Percentiles rank a stretch among this genome's conserved stretches.
Evolutionary conservation across 345 rosid genomes (phyloP).

Genomic region (Turritis glabra): DNA sequence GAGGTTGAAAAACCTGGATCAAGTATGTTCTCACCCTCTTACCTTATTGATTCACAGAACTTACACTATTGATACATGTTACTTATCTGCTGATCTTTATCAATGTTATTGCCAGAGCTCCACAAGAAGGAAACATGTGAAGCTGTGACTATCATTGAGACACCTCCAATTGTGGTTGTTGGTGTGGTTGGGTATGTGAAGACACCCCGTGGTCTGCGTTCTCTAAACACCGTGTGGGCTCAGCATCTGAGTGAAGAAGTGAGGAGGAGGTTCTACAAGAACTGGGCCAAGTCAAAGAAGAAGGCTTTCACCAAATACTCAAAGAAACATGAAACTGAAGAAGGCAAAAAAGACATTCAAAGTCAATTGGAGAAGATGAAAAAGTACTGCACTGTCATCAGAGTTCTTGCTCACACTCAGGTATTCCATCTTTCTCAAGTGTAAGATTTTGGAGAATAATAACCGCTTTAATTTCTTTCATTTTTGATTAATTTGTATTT

Average conservation of each 20-base stretch:
- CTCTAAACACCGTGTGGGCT: conserved; percentile 85
- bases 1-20: conserved; percentile 97
- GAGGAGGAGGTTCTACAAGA: conserved; percentile 83
- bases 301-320: conserved; percentile 79
- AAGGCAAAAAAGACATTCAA: conserved; percentile 66
- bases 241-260: conserved; percentile 88
- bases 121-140: conserved; percentile 98
- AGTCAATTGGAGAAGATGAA: conserved; percentile 81
- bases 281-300: conserved; percentile 92
- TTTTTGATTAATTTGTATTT: background rate
- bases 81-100: background rate
- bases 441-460: too few relatives aligned
- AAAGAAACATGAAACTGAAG: conserved; percentile 63
- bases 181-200: conserved; percentile 91
- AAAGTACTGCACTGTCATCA: conserved; percentile 73
- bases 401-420: conserved; percentile 94
- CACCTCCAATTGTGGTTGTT: conserved; percentile 91
- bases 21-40: conserved; percentile 43
- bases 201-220: conserved; percentile 80
- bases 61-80: background rate
- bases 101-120: conserved; percentile 48
- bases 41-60: background rate
- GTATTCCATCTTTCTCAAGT: background rate
- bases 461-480: background rate
- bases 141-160: conserved; percentile 78